A percentile compares a stretch with the other conserved stretches of the same genome.
Conservation (phyloP, 805 yeast species). For the Yarrowia sp. region DNA sequence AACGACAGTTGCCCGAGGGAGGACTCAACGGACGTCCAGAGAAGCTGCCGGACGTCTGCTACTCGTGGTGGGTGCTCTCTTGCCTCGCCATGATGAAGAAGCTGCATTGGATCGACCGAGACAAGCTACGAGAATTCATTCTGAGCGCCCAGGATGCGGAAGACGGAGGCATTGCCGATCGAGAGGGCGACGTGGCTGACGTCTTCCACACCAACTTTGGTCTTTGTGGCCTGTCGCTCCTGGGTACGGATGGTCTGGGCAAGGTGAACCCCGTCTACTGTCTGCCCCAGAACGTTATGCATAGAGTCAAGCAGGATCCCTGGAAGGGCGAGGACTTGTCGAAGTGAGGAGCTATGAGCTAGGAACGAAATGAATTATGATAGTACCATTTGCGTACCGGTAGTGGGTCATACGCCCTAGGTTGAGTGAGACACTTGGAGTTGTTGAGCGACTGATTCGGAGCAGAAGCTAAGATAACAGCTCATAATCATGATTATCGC, state of each 20-base stretch:
- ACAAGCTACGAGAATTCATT: conserved; percentile 63
- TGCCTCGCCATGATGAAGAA: conserved; percentile 64
- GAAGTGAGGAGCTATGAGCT: background rate
- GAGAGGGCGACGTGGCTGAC: conserved; percentile 88
- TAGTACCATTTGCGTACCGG: too few species aligned
- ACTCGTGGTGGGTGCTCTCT: conserved; percentile 95
- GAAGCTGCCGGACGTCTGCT: conserved; percentile 95
- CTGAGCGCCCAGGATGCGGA: conserved; percentile 71
- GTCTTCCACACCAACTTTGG: conserved; percentile 93
- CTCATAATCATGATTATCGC: too few species aligned
- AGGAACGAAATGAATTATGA: too few species aligned
- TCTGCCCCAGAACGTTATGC: conserved; percentile 57
- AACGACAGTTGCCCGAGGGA: conserved; percentile 81
- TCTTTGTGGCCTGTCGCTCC: conserved; percentile 76
- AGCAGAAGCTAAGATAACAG: too few species aligned
- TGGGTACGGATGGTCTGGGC: conserved; percentile 59
- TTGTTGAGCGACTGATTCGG: too few species aligned
- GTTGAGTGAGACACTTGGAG: too few species aligned
- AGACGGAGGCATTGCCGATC: conserved; percentile 87
- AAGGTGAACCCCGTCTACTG: conserved; percentile 84
- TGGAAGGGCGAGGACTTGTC: background rate
- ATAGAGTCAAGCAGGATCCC: conserved; percentile 27
- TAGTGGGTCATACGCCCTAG: too few species aligned
- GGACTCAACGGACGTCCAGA: conserved; percentile 97
- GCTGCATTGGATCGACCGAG: conserved; percentile 73